Conservation (phyloP, 1,139 yeast genomes). For the Diutina scorzettiae region DNA sequence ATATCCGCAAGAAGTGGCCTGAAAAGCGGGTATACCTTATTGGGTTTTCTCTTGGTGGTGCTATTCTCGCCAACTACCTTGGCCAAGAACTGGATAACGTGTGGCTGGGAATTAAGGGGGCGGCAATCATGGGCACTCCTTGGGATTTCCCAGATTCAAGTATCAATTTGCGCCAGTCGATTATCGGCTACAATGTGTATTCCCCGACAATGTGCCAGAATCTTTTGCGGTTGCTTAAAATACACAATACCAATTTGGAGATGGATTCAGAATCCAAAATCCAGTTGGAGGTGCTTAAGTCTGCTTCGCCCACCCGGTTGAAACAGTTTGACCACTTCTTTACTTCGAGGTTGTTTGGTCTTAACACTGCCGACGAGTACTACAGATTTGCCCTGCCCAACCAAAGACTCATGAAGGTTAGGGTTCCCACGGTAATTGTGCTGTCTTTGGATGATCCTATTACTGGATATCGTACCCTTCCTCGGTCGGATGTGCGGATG, state of each 20-base stretch:
- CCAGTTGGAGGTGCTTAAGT: conserved; percentile 23
- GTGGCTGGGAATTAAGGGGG: conserved; percentile 30
- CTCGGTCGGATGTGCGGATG: conserved; percentile 41
- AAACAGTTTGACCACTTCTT: conserved; percentile 4
- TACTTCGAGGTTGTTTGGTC: conserved; percentile 5
- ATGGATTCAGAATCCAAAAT: conserved; percentile 18
- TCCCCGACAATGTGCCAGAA: conserved; percentile 44
- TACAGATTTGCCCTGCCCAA: conserved; percentile 8
- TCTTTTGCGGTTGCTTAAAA: conserved; percentile 29
- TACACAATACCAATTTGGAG: conserved; percentile 20
- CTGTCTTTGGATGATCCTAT: conserved; percentile 48
- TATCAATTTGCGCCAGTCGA: conserved; percentile 26
- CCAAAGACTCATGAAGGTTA: conserved; percentile 34
- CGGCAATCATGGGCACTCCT: conserved; percentile 25
- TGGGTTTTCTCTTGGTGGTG: conserved; percentile 49
- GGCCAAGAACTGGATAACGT: conserved; percentile 36
- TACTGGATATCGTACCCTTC: conserved; percentile 42
- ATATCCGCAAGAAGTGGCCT: conserved; percentile 35
- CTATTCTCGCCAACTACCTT: conserved; percentile 41
- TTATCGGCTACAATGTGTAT: conserved; percentile 35
- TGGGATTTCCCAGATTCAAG: conserved; percentile 20
- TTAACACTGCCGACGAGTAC: conserved; percentile 11
- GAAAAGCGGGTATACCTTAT: conserved; percentile 36
- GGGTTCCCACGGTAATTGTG: conserved; percentile 41
- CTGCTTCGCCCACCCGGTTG: conserved; percentile 9